Evolutionary conservation across 164 flowering plant genomes (phyloP).

Genomic region (Aristolochia fimbriata): DNA sequence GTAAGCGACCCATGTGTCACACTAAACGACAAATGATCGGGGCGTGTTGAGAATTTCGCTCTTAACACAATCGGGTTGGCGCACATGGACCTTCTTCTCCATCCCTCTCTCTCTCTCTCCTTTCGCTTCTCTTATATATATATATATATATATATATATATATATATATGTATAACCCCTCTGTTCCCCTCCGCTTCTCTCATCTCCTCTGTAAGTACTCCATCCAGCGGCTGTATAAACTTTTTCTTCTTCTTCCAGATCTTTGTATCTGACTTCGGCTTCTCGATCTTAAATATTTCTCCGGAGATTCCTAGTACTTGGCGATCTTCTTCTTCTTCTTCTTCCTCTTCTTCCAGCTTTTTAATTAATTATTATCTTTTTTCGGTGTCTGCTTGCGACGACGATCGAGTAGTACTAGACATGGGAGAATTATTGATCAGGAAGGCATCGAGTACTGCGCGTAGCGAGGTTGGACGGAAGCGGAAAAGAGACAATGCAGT

Average conservation of each 20-base stretch:
- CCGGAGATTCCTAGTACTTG: background rate
- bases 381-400: background rate
- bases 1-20: background rate
- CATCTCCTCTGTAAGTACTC: conserved; percentile 6
- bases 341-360: too few relatives aligned
- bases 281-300: background rate
- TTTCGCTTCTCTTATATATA: background rate
- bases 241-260: background rate
- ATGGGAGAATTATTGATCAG: background rate
- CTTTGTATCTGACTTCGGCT: background rate
- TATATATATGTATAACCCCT: too few relatives aligned
- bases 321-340: too few relatives aligned
- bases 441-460: background rate
- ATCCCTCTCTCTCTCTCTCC: background rate
- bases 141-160: too few relatives aligned
- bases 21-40: conserved; percentile 18
- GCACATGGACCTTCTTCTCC: conserved; percentile 27
- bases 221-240: too few relatives aligned
- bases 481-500: background rate
- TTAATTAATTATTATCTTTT: background rate
- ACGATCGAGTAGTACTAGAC: background rate
- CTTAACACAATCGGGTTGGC: conserved; percentile 18
- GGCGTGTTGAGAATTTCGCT: conserved; percentile 11
- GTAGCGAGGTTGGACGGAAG: background rate
- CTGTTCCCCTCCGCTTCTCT: background rate